phyloP scores from a whole-genome alignment of 2,329 filamentous ascomycete genomes.

The Boeremia lycopersici region DNA sequence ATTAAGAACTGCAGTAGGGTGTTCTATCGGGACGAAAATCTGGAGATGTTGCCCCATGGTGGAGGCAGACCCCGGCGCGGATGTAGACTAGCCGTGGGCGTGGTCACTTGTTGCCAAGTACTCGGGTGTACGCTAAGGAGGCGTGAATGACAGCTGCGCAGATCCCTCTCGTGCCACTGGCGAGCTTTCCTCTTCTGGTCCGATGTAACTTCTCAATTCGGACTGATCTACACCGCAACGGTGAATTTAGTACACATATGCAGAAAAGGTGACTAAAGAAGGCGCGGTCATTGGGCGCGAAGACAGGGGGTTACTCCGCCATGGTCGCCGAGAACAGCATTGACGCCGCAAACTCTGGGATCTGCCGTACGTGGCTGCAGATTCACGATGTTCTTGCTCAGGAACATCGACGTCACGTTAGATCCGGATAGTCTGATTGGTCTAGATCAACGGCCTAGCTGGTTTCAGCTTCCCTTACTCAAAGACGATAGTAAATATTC shows the following conservation, averaged over 20 bases:
- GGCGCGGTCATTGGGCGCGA: not conserved
- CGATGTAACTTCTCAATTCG: not conserved
- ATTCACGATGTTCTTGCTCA: not conserved
- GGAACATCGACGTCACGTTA: not conserved
- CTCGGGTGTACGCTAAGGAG: not conserved
- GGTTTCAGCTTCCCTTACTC: not conserved
- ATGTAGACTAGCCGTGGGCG: not conserved
- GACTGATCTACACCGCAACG: not conserved
- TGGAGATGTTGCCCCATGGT: not conserved
- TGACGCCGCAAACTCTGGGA: constrained; percentile 1
- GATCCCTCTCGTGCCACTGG: not conserved
- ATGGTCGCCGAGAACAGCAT: not conserved
- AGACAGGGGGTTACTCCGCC: not conserved
- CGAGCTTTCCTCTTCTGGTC: constrained; percentile 4
- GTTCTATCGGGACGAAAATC: not conserved
- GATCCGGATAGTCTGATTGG: constrained; percentile 2
- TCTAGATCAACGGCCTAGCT: not conserved
- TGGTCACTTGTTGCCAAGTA: constrained; percentile 3
- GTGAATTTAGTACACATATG: not conserved
- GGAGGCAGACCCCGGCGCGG: not conserved
- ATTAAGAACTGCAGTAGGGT: not conserved
- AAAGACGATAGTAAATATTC: not conserved
- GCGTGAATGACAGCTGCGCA: not conserved
- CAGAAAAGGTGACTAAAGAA: not conserved
- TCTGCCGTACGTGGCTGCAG: not conserved